Evolutionary conservation across 208 protist species (phyloP), one percentile per base, ranked within the genome.

Genomic region (Leishmania major): DNA sequence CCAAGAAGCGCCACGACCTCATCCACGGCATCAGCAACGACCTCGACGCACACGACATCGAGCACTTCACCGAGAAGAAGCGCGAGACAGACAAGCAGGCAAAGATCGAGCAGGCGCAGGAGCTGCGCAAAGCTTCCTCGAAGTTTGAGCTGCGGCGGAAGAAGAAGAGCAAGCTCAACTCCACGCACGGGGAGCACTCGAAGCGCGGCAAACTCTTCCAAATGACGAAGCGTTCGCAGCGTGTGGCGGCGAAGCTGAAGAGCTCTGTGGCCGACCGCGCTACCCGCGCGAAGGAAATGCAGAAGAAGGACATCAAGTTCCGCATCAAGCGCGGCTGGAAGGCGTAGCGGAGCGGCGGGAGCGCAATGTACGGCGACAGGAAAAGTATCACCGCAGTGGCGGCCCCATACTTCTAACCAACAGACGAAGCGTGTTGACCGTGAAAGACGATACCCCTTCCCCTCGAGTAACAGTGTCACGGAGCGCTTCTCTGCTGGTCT

Each of bases 291-390:
- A 98, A 98, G 87, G 90, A 96, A 60, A 98, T 96, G 86, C 96
- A 96, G 85, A 97, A 97, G 92, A 98, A 97, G 88, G 91, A 97
- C 78, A 92, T 98, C 84, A 98, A 98, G 81, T 98, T 98, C 89
- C 94, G 95, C 85, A 98, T 98, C 77, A 91, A 94, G 67, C 94
- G 95, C 57, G 95, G 95, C 51, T 97, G 93, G 94, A 97, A 97
- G 86, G 95, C 95, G 43, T 98, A 92, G 81, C 10, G 37, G 40
- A 10, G 15, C 25, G 13, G 3, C 51, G 3, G 19, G 22, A 62
- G 10, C 8, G n/a, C 73, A 19, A n/a, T n/a, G n/a, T 51, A 8
- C 10, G 8, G n/a, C 37, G 73, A 0, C 17, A 35, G 1, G 31
- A 69, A 35, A 31, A 40, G 62, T 31, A 69, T 40, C 7, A 69